Percentiles rank a stretch among this genome's conserved stretches.
Conservation (phyloP, 2,329 filamentous ascomycete species). For the Xylaria sp. region DNA sequence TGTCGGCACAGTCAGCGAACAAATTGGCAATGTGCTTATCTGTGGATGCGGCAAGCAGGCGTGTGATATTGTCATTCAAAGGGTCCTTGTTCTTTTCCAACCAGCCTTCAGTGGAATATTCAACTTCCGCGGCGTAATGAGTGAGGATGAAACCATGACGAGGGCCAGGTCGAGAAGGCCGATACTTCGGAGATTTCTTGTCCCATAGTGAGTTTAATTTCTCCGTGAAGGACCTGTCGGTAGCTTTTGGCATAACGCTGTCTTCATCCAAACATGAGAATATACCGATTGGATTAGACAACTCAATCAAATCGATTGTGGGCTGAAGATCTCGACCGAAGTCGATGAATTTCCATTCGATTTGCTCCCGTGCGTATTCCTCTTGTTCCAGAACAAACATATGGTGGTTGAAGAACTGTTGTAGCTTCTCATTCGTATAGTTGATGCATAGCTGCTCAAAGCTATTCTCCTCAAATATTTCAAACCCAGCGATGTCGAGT, state of each 20-base stretch:
- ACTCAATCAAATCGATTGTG: constrained; percentile 95
- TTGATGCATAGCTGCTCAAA: constrained; percentile 99
- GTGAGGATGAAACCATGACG: constrained; percentile 91
- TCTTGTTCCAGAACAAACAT: constrained; percentile 99
- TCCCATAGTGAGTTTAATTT: constrained; percentile 98
- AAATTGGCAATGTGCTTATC: constrained; percentile 85
- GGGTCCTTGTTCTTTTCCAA: constrained; percentile 99
- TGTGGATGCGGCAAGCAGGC: constrained; percentile 82
- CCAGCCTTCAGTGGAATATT: constrained; percentile 95
- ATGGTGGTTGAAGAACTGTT: constrained; percentile 99
- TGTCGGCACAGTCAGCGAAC: constrained; percentile 87
- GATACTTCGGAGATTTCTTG: constrained; percentile 93
- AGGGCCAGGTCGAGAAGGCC: constrained; percentile 78
- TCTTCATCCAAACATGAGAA: constrained; percentile 99
- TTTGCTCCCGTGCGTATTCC: constrained; percentile 96
- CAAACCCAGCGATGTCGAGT: constrained; percentile 97
- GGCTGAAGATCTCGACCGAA: constrained; percentile 97
- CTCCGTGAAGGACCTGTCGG: constrained; percentile 95
- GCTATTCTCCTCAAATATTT: constrained; percentile 98
- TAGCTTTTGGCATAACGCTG: constrained; percentile 98
- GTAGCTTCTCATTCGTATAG: constrained; percentile 98
- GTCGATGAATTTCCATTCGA: constrained; percentile 99
- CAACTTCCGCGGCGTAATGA: constrained; percentile 96
- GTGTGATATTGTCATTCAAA: constrained; percentile 94
- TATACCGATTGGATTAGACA: constrained; percentile 96